Evolutionary conservation across 495 filamentous ascomycete species (phyloP).

Genomic region (Evansstolkia leycettana): DNA sequence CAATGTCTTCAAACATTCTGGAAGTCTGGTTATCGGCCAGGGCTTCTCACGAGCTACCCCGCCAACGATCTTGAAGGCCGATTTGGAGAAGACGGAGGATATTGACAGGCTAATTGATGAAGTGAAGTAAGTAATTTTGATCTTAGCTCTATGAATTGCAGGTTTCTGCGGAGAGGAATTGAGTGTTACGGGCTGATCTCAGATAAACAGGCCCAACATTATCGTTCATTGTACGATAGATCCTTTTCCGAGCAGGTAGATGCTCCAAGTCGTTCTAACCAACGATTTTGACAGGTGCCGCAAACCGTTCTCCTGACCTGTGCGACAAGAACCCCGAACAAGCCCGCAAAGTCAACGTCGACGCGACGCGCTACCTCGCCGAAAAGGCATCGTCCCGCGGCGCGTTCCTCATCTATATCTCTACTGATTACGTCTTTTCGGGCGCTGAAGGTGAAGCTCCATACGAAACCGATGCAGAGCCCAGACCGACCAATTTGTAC

Average conservation of each 20-base stretch:
- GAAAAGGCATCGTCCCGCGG: constrained; percentile 44
- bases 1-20: constrained; percentile 54
- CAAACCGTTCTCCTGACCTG: constrained; percentile 82
- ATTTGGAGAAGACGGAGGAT: constrained; percentile 49
- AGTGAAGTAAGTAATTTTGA: constrained; percentile 24
- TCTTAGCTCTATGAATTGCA: too few relatives aligned
- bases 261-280: too few relatives aligned
- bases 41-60: constrained; percentile 64
- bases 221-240: constrained; percentile 65
- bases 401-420: constrained; percentile 82
- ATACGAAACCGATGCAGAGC: constrained; percentile 52
- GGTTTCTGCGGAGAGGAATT: too few relatives aligned
- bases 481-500: constrained; percentile 72
- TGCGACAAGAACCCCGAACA: constrained; percentile 68
- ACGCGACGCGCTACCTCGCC: constrained; percentile 56
- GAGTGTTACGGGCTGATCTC: constrained; percentile 7
- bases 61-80: constrained; percentile 60
- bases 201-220: constrained; percentile 51
- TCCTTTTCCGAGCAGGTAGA: not conserved
- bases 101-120: constrained; percentile 51
- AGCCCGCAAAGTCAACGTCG: constrained; percentile 63
- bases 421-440: constrained; percentile 89
- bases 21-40: constrained; percentile 74
- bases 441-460: constrained; percentile 75
- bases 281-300: constrained; percentile 65